Conservation (phyloP, 2,329 filamentous ascomycete genomes). For the Arthrobotrys sinensis region DNA sequence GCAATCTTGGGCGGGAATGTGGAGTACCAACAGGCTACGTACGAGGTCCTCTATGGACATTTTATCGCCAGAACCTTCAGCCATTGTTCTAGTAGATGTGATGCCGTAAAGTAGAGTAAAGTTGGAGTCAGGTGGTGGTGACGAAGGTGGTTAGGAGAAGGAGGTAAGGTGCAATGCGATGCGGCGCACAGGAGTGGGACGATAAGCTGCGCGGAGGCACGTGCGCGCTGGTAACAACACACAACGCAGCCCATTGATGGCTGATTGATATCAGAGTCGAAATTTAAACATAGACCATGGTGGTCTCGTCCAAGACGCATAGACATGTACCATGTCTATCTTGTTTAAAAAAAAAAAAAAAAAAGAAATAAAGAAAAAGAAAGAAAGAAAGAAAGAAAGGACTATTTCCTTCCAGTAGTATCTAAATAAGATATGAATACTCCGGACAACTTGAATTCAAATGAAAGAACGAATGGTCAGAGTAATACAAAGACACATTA, state of each 20-base stretch:
- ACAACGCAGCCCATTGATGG: background rate
- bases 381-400: no score
- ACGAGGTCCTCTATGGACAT: conserved; percentile 52
- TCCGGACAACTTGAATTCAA: no score
- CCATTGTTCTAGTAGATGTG: conserved; percentile 19
- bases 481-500: no score
- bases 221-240: conserved; percentile 18
- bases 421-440: no score
- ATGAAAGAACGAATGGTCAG: no score
- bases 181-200: background rate
- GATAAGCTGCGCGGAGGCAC: conserved; percentile 25
- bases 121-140: background rate
- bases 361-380: no score
- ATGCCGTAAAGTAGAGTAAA: background rate
- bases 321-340: no score
- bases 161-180: background rate
- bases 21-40: background rate
- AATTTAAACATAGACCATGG: no score
- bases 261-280: background rate
- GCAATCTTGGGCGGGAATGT: background rate
- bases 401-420: no score
- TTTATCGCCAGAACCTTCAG: conserved; percentile 47
- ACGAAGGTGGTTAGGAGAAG: background rate
- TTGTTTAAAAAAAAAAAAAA: no score
- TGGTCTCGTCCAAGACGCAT: no score